These are phyloP conservation scores for Linderniella brevidens DNA, from an alignment of 257 asterid genomes.

Conservation along the genomic window DNA sequence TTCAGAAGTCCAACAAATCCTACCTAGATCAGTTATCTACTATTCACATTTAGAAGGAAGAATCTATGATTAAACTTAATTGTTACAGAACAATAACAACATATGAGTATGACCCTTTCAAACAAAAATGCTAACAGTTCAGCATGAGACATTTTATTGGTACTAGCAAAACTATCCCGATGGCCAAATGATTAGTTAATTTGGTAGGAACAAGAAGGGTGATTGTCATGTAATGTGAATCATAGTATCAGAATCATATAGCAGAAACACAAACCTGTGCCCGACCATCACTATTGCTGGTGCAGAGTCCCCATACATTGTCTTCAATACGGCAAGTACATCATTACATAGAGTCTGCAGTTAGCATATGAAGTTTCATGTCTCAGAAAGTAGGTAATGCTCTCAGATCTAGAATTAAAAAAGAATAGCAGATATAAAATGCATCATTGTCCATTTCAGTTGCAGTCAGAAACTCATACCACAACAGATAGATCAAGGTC, in stretches of 20 bases:
- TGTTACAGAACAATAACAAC: too few species aligned
- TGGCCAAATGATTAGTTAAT: too few species aligned
- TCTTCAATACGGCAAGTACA: conserved; percentile 67
- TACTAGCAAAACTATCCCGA: too few species aligned
- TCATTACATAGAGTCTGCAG: conserved; percentile 71
- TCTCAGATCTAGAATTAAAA: conserved; percentile 5
- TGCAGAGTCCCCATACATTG: conserved; percentile 77
- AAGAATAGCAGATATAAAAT: conserved; percentile 6
- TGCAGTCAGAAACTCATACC: conserved; percentile 26
- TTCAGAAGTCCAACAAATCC: too few species aligned
- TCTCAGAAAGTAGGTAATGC: background rate
- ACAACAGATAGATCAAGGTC: conserved; percentile 78
- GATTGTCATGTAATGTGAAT: background rate
- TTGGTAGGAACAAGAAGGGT: too few species aligned
- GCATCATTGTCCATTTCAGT: conserved; percentile 8
- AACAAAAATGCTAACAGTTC: too few species aligned
- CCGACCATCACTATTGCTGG: conserved; percentile 93
- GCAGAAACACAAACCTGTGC: conserved; percentile 58
- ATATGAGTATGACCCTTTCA: too few species aligned
- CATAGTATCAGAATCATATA: conserved; percentile 1
- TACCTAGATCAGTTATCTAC: too few species aligned
- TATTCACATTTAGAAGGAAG: too few species aligned
- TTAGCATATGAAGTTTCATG: background rate
- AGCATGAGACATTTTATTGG: too few species aligned
- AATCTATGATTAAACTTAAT: too few species aligned